Evolutionary conservation across 371 early-diverging fungal species (phyloP).

Genomic region (Haplosporangium sp.): DNA sequence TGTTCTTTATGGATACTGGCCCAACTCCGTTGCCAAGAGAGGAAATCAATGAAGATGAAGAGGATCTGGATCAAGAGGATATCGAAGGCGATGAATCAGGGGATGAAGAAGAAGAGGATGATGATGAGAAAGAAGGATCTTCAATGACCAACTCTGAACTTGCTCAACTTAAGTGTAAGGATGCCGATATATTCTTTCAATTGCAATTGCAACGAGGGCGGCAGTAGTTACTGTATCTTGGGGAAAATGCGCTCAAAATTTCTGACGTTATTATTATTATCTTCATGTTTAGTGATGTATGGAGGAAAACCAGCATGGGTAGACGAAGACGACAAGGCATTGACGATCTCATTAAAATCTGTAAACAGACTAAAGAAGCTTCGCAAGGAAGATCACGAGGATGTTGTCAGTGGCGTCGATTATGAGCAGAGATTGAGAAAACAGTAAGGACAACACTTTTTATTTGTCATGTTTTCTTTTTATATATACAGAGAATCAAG

Average conservation of each 20-base stretch:
- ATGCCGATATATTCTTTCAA: neutral
- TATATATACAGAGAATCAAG: too few relatives aligned
- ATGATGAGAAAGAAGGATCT: neutral
- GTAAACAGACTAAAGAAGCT: slow-evolving; percentile 82
- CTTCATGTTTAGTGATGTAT: slow-evolving; percentile 21
- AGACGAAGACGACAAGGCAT: slow-evolving; percentile 78
- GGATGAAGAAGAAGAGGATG: slow-evolving; percentile 19
- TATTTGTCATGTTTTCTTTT: too few relatives aligned
- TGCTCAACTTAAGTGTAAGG: slow-evolving; percentile 10
- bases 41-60: slow-evolving; percentile 36
- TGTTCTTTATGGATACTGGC: slow-evolving; percentile 54
- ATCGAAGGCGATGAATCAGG: slow-evolving; percentile 24
- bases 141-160: neutral
- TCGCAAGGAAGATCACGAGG: slow-evolving; percentile 79
- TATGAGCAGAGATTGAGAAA: slow-evolving; percentile 84
- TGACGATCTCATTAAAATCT: slow-evolving; percentile 74
- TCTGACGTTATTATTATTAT: too few relatives aligned
- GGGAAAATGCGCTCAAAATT: too few relatives aligned
- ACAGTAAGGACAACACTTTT: slow-evolving; percentile 67
- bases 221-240: too few relatives aligned
- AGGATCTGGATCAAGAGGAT: slow-evolving; percentile 14
- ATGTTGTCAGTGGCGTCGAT: slow-evolving; percentile 77
- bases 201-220: too few relatives aligned
- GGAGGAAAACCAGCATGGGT: slow-evolving; percentile 75
- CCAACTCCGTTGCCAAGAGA: slow-evolving; percentile 30